A percentile compares a stretch with the other conserved stretches of the same genome.
Evolutionary conservation across 495 filamentous ascomycete genomes (phyloP).

Genomic region (Aspergillus bridgeri): DNA sequence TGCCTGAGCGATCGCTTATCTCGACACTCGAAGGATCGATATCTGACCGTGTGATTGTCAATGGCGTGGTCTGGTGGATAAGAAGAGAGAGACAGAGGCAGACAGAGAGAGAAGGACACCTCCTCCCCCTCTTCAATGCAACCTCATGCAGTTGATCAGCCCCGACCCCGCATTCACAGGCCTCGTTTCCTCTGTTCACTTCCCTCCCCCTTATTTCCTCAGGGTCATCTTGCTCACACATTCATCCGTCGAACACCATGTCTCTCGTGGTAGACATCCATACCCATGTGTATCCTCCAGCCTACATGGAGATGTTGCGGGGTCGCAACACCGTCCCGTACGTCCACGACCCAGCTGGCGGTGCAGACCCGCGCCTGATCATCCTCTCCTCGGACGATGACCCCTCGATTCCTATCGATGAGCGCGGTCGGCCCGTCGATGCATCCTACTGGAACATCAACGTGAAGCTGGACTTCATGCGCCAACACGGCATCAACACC

Average conservation of each 20-base stretch:
- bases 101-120: no score
- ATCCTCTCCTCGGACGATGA: slow-evolving; percentile 68
- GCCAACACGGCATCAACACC: slow-evolving; percentile 71
- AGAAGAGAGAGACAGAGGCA: no score
- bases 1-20: background rate
- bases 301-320: slow-evolving; percentile 77
- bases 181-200: background rate
- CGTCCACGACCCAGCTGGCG: slow-evolving; percentile 63
- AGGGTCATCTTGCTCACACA: background rate
- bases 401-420: slow-evolving; percentile 46
- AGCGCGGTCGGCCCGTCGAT: slow-evolving; percentile 70
- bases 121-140: background rate
- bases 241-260: slow-evolving; percentile 11
- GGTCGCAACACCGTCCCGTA: slow-evolving; percentile 75
- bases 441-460: slow-evolving; percentile 66
- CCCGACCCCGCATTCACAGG: background rate
- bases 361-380: slow-evolving; percentile 63
- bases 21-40: background rate
- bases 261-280: slow-evolving; percentile 76
- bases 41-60: background rate
- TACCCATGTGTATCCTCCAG: slow-evolving; percentile 89
- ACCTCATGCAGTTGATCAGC: background rate
- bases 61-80: no score
- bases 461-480: slow-evolving; percentile 84
- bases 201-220: background rate